phyloP scores from a whole-genome alignment of 495 filamentous ascomycete genomes.

The Aspergillus carlsbadensis region DNA sequence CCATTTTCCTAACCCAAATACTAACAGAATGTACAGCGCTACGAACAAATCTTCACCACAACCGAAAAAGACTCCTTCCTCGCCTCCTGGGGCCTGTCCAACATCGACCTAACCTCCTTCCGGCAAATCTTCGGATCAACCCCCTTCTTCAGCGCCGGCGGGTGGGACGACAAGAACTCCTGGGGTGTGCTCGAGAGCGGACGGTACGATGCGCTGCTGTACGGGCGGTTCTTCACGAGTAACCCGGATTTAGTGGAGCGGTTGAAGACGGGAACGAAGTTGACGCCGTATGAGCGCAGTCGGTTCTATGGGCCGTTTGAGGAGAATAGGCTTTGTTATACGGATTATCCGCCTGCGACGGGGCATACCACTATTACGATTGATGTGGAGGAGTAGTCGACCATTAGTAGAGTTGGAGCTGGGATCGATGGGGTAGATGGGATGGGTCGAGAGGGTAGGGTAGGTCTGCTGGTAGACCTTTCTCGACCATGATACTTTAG shows the following conservation, averaged over 20 bases:
- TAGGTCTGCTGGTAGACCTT: too few relatives aligned
- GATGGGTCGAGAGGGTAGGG: too few relatives aligned
- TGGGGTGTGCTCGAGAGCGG: conserved; percentile 45
- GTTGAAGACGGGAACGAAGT: conserved; percentile 13
- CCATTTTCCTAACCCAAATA: not conserved
- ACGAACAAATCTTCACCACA: conserved; percentile 47
- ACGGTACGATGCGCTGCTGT: conserved; percentile 38
- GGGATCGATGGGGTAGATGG: too few relatives aligned
- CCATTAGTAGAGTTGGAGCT: too few relatives aligned
- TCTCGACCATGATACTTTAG: too few relatives aligned
- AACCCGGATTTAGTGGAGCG: conserved; percentile 26
- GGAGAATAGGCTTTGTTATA: conserved; percentile 33
- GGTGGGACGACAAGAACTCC: conserved; percentile 46
- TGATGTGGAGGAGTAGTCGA: not conserved
- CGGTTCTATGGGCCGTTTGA: conserved; percentile 34
- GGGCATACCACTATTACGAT: not conserved
- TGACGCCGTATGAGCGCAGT: conserved; percentile 21
- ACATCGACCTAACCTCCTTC: conserved; percentile 38
- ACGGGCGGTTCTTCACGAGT: conserved; percentile 23
- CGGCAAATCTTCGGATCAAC: conserved; percentile 46
- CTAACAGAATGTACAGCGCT: conserved; percentile 29
- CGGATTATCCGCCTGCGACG: conserved; percentile 26
- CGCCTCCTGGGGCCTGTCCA: conserved; percentile 39
- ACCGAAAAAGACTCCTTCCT: conserved; percentile 48
- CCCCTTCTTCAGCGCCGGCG: conserved; percentile 48